Evolutionary conservation across 805 yeast genomes (phyloP), one percentile per base, ranked within the genome.

Genomic region (Maudiozyma barnettii): DNA sequence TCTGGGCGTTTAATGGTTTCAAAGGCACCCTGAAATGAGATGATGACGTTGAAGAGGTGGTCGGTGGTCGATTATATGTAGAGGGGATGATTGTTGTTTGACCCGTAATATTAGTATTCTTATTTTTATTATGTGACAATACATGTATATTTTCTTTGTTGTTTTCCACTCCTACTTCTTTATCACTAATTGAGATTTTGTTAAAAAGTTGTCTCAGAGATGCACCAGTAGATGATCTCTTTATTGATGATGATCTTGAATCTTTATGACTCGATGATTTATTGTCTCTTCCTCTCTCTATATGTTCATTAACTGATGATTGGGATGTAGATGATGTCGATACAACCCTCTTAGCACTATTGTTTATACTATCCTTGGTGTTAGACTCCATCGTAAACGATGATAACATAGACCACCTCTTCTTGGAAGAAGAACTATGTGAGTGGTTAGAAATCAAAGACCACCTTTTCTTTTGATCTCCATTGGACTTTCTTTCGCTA

Each of bases 351-450:
- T 48, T 50, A 2, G 38, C 33, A 5, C 16, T 13, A 20, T 10
- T 19, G 10, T 7, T 18, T 6, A 33, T 33, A 19, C 26, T 45
- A 16, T 46, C 51, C n/a, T 43, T 44, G 4, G 29, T 14, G 13
- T 14, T 21, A 3, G 51, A 43, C 16, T 58, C 62, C 31, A 45
- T 40, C 8, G 57, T 57, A 30, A 54, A 54, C 2, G 54, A 48
- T 3, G 67, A 63, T 13, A 61, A 43, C 10, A 59, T 51, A 1
- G 66, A 61, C 64, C 64, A 60, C 48, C 67, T 52, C 43, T 62
- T 62, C 54, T 59, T 62, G 1, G 61, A 54, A 4, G 59, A 46
- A 5, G 58, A 52, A 16, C 41, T 26, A 18, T 39, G 41, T 16
- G 65, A 59, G 43, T 55, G 56, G 31, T 49, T 58, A 1, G 65